These are phyloP conservation scores for Leptodontidium sp. DNA, from an alignment of 2,329 filamentous ascomycete genomes.

Conservation along the genomic window DNA sequence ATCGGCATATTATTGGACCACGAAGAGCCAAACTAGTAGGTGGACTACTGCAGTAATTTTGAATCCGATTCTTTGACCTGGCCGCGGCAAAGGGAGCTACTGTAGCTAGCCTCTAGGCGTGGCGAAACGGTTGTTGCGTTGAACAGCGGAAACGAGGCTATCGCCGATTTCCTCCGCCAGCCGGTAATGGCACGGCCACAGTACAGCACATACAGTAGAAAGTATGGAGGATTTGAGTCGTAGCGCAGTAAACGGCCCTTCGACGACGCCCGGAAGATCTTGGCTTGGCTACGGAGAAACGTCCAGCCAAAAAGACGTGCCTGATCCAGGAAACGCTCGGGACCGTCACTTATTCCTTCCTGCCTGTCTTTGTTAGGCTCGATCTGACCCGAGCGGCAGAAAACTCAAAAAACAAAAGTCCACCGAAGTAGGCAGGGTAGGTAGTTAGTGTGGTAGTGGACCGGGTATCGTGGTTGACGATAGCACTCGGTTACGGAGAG, in stretches of 20 bases:
- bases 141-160: background rate
- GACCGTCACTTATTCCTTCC: background rate
- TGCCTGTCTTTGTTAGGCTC: background rate
- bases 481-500: background rate
- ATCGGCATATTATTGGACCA: too few species aligned
- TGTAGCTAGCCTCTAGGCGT: background rate
- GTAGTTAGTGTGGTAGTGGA: background rate
- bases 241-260: background rate
- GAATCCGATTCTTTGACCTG: too few species aligned
- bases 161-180: background rate
- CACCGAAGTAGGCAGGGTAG: background rate
- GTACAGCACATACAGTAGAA: too few species aligned
- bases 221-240: background rate
- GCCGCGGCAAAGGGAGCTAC: background rate
- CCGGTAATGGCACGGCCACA: background rate
- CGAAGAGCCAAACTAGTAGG: too few species aligned
- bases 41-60: too few species aligned
- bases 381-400: background rate
- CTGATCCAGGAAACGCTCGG: conserved; percentile 9
- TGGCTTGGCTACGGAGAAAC: background rate
- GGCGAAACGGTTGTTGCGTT: background rate
- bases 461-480: background rate
- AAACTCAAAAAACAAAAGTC: background rate
- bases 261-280: background rate
- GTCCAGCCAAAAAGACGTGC: background rate